Evolutionary conservation across 169 alveolate species (phyloP).

Genomic region (Plasmodium gallinaceum): DNA sequence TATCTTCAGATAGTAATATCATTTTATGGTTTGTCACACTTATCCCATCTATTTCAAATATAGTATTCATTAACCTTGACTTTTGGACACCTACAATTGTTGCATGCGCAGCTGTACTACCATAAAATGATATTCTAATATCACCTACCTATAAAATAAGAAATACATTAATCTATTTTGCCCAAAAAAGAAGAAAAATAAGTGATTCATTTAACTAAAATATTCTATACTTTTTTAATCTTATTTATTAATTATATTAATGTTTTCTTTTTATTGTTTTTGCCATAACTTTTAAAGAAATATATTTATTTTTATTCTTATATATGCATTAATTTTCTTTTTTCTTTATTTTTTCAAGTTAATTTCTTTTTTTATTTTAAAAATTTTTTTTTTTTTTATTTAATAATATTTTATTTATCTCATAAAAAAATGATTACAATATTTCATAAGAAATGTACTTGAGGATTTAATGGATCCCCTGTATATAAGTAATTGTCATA

Average conservation of each 20-base stretch:
- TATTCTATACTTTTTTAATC: background rate
- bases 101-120: slow-evolving; percentile 74
- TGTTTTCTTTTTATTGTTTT: background rate
- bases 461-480: slow-evolving; percentile 87
- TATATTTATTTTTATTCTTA: no score
- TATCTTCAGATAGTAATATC: slow-evolving; percentile 54
- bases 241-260: background rate
- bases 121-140: slow-evolving; percentile 68
- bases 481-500: slow-evolving; percentile 83
- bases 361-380: background rate
- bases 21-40: slow-evolving; percentile 35
- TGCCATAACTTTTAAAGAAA: background rate
- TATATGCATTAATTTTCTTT: background rate
- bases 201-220: background rate
- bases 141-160: slow-evolving; percentile 50
- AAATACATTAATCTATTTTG: background rate
- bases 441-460: slow-evolving; percentile 49
- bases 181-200: background rate
- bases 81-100: slow-evolving; percentile 64
- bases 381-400: background rate
- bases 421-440: no score
- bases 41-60: slow-evolving; percentile 70
- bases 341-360: background rate
- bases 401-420: background rate
- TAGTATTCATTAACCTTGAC: slow-evolving; percentile 46